phyloP scores from a whole-genome alignment of 805 yeast genomes.

The Metschnikowia santaceciliae region DNA sequence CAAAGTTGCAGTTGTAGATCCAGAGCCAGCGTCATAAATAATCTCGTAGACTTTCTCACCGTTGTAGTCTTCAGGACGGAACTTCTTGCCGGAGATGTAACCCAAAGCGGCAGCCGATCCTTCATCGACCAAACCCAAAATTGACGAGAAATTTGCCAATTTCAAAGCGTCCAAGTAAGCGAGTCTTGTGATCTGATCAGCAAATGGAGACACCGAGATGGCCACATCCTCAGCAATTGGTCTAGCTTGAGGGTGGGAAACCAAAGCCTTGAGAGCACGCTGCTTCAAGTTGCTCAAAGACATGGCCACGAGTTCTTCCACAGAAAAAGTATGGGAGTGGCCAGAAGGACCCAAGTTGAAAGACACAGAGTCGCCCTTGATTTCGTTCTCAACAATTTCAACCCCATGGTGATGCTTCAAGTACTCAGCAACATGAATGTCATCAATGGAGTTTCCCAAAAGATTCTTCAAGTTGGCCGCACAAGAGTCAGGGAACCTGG shows the following conservation, averaged over 20 bases:
- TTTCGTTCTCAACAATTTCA: constrained; percentile 36
- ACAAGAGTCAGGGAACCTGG: constrained; percentile 71
- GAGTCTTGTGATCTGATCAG: constrained; percentile 57
- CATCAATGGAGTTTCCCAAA: constrained; percentile 58
- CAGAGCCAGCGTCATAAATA: constrained; percentile 90
- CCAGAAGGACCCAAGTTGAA: constrained; percentile 43
- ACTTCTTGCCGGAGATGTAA: constrained; percentile 56
- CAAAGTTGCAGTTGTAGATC: constrained; percentile 84
- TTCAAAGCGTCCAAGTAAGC: constrained; percentile 71
- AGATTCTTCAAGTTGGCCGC: constrained; percentile 65
- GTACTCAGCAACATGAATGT: constrained; percentile 46
- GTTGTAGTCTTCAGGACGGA: constrained; percentile 31
- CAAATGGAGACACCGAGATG: constrained; percentile 73
- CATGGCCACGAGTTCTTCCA: constrained; percentile 89
- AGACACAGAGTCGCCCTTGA: constrained; percentile 49
- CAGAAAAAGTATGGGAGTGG: constrained; percentile 32
- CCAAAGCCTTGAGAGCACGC: constrained; percentile 63
- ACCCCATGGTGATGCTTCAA: constrained; percentile 58
- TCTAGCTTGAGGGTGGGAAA: constrained; percentile 44
- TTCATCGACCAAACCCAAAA: constrained; percentile 74
- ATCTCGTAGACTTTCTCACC: constrained; percentile 53
- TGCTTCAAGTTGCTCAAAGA: constrained; percentile 56
- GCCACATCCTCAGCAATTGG: constrained; percentile 61
- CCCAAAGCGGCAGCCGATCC: constrained; percentile 90
- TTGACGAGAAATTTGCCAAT: constrained; percentile 57